These are phyloP conservation scores for Serendipita sp. DNA, from an alignment of 768 basidiomycete species.

Conservation along the genomic window DNA sequence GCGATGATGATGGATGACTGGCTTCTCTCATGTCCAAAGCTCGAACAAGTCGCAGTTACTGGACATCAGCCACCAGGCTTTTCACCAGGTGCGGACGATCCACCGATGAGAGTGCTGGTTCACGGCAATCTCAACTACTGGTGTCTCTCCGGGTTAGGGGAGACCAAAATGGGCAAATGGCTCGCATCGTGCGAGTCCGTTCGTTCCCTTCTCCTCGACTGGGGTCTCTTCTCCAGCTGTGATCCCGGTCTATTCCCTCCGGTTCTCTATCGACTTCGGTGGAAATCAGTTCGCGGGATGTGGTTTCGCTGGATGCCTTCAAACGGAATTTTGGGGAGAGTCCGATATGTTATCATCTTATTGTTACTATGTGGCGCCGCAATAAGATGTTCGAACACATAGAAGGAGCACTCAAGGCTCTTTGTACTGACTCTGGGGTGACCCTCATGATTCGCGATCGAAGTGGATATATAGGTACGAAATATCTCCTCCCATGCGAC, in stretches of 20 bases:
- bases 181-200: neutral
- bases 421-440: no score
- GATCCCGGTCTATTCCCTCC: neutral
- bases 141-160: neutral
- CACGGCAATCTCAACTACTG: neutral
- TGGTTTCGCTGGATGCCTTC: no score
- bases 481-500: no score
- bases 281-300: no score
- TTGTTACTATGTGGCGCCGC: no score
- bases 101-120: neutral
- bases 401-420: no score
- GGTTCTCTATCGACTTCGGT: no score
- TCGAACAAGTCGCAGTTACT: neutral
- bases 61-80: neutral
- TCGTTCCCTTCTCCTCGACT: neutral
- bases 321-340: no score
- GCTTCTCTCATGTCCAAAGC: neutral
- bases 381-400: no score
- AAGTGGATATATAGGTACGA: no score
- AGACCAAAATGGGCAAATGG: neutral
- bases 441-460: no score
- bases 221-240: neutral
- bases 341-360: no score
- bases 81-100: neutral
- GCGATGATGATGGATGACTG: neutral